A percentile compares a stretch with the other conserved stretches of the same genome.
Evolutionary conservation across 2,329 filamentous ascomycete species (phyloP).

Genomic region (Xylaria polymorpha): DNA sequence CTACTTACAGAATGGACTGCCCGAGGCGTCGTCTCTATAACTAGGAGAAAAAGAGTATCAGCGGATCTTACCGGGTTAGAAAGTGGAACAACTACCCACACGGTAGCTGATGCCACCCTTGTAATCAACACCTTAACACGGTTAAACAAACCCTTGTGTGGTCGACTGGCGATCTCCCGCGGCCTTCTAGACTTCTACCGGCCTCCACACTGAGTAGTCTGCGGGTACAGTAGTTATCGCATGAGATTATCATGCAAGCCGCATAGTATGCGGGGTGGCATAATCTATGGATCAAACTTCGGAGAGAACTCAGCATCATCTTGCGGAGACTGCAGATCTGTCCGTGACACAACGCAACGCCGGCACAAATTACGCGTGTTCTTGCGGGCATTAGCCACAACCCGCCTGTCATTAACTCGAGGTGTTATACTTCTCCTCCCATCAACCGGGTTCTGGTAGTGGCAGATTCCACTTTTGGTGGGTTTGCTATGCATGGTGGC

Average conservation of each 20-base stretch:
- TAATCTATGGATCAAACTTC: slow-evolving; percentile 14
- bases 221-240: slow-evolving; percentile 2
- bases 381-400: slow-evolving; percentile 12
- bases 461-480: slow-evolving; percentile 24
- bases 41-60: no score
- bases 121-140: slow-evolving; percentile 1
- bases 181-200: not conserved
- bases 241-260: slow-evolving; percentile 15
- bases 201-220: not conserved
- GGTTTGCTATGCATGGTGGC: slow-evolving; percentile 31
- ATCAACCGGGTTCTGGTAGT: not conserved
- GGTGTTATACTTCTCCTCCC: slow-evolving; percentile 2
- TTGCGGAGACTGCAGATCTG: slow-evolving; percentile 8
- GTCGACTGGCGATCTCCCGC: not conserved
- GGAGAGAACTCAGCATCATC: not conserved
- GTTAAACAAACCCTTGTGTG: slow-evolving; percentile 5
- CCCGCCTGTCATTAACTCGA: not conserved
- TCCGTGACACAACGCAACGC: slow-evolving; percentile 13
- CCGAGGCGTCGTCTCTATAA: not conserved
- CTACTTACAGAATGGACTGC: not conserved
- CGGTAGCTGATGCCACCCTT: not conserved
- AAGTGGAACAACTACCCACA: not conserved
- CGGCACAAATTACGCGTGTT: not conserved
- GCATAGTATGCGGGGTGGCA: slow-evolving; percentile 19
- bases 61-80: not conserved